Percentiles rank a stretch among this genome's conserved stretches.
Evolutionary conservation across 768 basidiomycete species (phyloP).

Genomic region (Boletus barrowsii): DNA sequence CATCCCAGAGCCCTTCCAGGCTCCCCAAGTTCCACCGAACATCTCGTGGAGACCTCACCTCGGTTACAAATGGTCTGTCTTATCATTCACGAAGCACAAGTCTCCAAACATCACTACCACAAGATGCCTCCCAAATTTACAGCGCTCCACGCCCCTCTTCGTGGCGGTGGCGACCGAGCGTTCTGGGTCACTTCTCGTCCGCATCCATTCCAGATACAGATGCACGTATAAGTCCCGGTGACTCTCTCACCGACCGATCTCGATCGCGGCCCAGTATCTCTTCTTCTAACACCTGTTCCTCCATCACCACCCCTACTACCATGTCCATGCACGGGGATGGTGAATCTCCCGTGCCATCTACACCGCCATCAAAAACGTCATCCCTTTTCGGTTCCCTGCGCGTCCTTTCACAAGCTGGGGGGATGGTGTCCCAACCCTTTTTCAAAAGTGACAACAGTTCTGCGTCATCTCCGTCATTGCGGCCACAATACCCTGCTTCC

Average conservation of each 20-base stretch:
- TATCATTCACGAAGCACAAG: slow-evolving; percentile 51
- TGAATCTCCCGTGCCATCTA: slow-evolving; percentile 39
- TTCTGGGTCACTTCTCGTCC: slow-evolving; percentile 61
- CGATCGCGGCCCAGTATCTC: slow-evolving; percentile 62
- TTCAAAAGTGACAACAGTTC: slow-evolving; percentile 27
- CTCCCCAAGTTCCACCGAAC: slow-evolving; percentile 43
- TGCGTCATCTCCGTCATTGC: slow-evolving; percentile 35
- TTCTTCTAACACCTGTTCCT: slow-evolving; percentile 53
- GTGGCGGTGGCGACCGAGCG: slow-evolving; percentile 61
- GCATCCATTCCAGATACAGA: slow-evolving; percentile 44
- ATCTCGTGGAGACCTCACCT: slow-evolving; percentile 25
- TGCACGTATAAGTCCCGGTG: slow-evolving; percentile 41
- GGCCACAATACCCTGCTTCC: slow-evolving; percentile 37
- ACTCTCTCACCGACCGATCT: slow-evolving; percentile 40
- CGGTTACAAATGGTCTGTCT: slow-evolving; percentile 26
- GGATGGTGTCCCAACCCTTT: slow-evolving; percentile 31
- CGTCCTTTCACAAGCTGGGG: slow-evolving; percentile 26
- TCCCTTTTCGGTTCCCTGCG: slow-evolving; percentile 35
- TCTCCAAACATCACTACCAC: slow-evolving; percentile 41
- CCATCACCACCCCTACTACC: slow-evolving; percentile 38
- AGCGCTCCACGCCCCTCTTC: slow-evolving; percentile 18
- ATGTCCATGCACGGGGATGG: slow-evolving; percentile 39
- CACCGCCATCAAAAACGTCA: slow-evolving; percentile 31
- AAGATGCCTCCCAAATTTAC: slow-evolving; percentile 2
- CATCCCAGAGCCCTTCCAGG: slow-evolving; percentile 36